Percentiles rank a stretch among this genome's conserved stretches.
Conservation (phyloP, 441 rosid genomes). For the Corymbia calophylla region DNA sequence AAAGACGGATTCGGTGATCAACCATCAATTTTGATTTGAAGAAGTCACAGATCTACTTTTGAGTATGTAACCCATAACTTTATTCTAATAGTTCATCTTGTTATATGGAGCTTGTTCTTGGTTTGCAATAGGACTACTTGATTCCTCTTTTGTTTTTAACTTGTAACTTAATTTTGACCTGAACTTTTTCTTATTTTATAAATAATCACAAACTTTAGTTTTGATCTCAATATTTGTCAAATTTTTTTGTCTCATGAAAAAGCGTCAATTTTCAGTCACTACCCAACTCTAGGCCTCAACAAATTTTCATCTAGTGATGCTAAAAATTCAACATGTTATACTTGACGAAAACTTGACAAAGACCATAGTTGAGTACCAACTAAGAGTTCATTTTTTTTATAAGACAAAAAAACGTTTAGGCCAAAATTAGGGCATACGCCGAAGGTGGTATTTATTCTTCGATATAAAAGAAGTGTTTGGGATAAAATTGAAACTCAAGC, state of each 20-base stretch:
- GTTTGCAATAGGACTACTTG: too few relatives aligned
- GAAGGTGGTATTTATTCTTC: background rate
- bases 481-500: background rate
- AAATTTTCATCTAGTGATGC: background rate
- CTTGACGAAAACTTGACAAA: background rate
- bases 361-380: background rate
- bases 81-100: too few relatives aligned
- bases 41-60: too few relatives aligned
- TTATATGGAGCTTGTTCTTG: too few relatives aligned
- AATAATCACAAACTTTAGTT: too few relatives aligned
- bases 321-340: background rate
- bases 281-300: background rate
- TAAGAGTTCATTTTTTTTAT: background rate
- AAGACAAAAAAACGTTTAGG: background rate
- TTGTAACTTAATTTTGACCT: too few relatives aligned
- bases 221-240: too few relatives aligned
- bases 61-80: too few relatives aligned
- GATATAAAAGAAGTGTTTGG: background rate
- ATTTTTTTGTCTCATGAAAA: background rate
- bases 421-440: background rate
- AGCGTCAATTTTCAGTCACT: fast-evolving
- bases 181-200: too few relatives aligned
- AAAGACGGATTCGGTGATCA: too few relatives aligned
- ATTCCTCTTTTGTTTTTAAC: too few relatives aligned
- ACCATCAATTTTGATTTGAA: too few relatives aligned